Evolutionary conservation across 176 grass and related monocot genomes (phyloP), one percentile per base, ranked within the genome.

Genomic region (Oryza nivara): DNA sequence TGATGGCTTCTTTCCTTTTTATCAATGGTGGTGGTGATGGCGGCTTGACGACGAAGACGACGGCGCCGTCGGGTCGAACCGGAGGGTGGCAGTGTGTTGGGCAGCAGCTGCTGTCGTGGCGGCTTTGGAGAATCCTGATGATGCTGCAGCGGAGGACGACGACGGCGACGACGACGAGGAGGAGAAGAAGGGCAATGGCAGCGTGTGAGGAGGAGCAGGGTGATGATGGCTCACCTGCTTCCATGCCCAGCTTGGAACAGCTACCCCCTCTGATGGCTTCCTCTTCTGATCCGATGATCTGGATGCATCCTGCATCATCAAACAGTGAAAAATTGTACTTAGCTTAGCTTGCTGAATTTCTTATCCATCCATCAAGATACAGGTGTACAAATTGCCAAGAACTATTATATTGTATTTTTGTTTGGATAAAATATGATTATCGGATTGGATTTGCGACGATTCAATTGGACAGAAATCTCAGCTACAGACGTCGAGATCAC

Each of bases 71-170:
- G 81, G 77, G 69, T 89, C 51, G 74, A 87, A 87, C 80, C 30
- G 75, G 75, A 75, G 65, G 65, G 84, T 44, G 75, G 52, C 68
- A 10, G 66, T 67, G 74, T 66, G 40, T 41, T 41, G 84, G 60
- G 70, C 9, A 72, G 92, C 84, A 72, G 92, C 84, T 90, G 84
- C 88, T 75, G 84, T 68, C 41, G 16, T 35, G 67, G 84, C 49
- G 65, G 73, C 40, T n/a, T 68, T 95, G 71, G 95, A 95, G 93
- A 98, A 98, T 98, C 96, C 91, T 96, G 93, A 95, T 96, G 91
- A 93, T 98, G 91, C 96, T 94, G 96, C 96, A 82, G 89, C 40
- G 35, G 94, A 89, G n/a, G 82, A 81, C 40, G 40, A 9, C 38
- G 38, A 5, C 40, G 40, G 40, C 61, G 84, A 77, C 5, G 82